Conservation (phyloP, 2,329 filamentous ascomycete genomes). For the Ceratocystis lukuohia region DNA sequence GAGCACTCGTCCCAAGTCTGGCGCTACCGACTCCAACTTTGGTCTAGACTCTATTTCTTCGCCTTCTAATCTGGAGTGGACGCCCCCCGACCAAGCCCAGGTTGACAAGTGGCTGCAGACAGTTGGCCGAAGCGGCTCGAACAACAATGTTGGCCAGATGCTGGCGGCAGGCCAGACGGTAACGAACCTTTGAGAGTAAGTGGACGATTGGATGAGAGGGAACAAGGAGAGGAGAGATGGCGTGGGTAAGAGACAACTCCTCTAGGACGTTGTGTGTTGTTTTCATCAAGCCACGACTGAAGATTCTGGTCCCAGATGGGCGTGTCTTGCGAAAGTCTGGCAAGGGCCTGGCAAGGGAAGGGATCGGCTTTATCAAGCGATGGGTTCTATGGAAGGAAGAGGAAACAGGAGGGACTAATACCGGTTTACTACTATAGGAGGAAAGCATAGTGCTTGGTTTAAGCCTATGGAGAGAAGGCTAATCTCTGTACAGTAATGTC, state of each 20-base stretch:
- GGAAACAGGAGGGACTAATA: neutral
- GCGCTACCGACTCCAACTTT: conserved; percentile 15
- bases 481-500: neutral
- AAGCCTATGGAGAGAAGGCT: neutral
- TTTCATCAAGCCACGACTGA: neutral
- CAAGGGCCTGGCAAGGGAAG: neutral
- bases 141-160: neutral
- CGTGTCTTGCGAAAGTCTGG: neutral
- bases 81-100: conserved; percentile 21
- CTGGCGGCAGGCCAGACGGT: neutral
- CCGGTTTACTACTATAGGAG: neutral
- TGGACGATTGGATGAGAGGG: neutral
- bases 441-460: neutral
- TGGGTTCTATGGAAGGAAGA: neutral
- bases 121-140: neutral
- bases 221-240: neutral
- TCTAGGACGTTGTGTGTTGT: neutral
- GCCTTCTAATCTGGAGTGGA: neutral
- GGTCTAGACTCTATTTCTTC: neutral
- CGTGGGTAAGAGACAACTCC: neutral
- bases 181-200: neutral
- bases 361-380: conserved; percentile 2
- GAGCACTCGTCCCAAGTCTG: neutral
- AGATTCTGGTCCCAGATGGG: neutral
- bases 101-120: conserved; percentile 24